Evolutionary conservation across 192 early-diverging fungal genomes (phyloP), one percentile per base, ranked within the genome.

Genomic region (Ramicandelaber brevisporus): DNA sequence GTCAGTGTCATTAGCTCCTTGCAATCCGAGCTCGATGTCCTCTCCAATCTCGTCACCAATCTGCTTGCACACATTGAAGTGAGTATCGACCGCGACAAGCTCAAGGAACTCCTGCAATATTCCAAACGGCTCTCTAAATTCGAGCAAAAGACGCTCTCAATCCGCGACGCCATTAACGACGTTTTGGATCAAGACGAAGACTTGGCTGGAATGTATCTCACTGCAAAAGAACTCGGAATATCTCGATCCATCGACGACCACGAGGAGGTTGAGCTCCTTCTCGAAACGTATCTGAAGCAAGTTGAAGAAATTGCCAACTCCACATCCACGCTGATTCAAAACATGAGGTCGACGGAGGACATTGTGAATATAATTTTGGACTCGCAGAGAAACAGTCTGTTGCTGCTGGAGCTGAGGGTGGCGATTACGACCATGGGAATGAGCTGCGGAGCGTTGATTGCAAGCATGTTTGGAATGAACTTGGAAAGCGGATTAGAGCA

Each of bases 401-500:
- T 92, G 43, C 55, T 78, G 29, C 74, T 73, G 41, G 86, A 92
- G 44, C 65, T 83, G 31, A 45, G 64, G 21, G 63, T 85, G 17
- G 74, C 76, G 13, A 73, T 90, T 26, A 59, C 71, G 4, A 85
- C 77, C 3, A 53, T 79, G 9, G 70, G 70, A 1, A 54, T 84
- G 17, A 73, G 65, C 8, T 55, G 63, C 8, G 77, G 80, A 12
- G 70, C 74, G 5, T 53, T 85, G 17, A 38, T 82, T 29, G 70
- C 76, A 1, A 57, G 66, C 18, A 33, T 90, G 5, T 79, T 86
- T 36, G 85, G 85, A 14, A 90, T 90, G 85, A 90, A 90, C 49
- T 48, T 90, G 32, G 44, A 63, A 28, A 80, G 64, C 30, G 55
- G 58, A 27, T 45, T 84, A 18, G 85, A 90, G 33, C 43, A 44